Evolutionary conservation across 352 stramenopile genomes (phyloP), one percentile per base, ranked within the genome.

Genomic region (Blastocystis hominis): DNA sequence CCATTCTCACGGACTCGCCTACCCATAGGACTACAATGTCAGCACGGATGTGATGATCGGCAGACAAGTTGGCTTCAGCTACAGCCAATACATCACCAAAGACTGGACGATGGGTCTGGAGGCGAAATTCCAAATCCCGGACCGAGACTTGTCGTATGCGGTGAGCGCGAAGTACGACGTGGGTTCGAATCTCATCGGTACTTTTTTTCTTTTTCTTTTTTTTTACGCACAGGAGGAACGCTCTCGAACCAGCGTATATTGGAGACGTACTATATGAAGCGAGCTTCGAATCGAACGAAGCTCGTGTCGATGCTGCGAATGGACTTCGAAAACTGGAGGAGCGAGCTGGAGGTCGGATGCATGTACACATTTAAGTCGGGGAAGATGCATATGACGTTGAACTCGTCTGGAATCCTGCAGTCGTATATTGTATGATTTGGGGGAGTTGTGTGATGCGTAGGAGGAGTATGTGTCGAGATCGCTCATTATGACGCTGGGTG

Each of bases 311-410:
- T 63, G 30, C 55, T 80, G 46, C 42, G 42, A 0, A 46, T 80
- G 20, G 70, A 80, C 40, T 64, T 80, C 46, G 44, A 15, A 15
- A 64, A 34, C 46, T 46, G 70, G 24, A 80, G 46, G 70, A 80
- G 70, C 46, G 70, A 80, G 30, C 36, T 80, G 46, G 42, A 80
- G 70, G 24, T 80, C 13, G 70, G 70, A 7, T 80, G 70, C 30
- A 13, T 80, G 3, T 80, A 80, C 44, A 40, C 38, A 3, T 80
- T 80, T 30, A 80, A 80, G 70, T 80, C 70, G 34, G 70, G 70
- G 10, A 80, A 80, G 44, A 50, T 80, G 54, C 24, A 80, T n/a
- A 80, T 80, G 70, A 40, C 70, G 36, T 36, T 80, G 30, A 80
- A 40, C 3, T 80, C 70, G 17, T 64, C 44, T 3, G 70, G 70